phyloP scores from a whole-genome alignment of 768 basidiomycete genomes.

The Suillus brevipes region DNA sequence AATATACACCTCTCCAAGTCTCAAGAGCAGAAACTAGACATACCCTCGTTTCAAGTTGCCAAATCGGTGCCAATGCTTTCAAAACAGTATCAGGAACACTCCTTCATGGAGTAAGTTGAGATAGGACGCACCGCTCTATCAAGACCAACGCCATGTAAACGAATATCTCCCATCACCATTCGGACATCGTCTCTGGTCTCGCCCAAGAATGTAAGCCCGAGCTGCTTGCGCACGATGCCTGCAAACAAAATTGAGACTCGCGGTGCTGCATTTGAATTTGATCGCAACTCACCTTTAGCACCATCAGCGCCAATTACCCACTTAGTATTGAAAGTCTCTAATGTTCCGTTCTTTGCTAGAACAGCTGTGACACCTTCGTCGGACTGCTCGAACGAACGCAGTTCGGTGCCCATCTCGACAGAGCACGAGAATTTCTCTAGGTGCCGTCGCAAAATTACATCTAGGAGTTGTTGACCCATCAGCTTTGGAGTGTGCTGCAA shows the following conservation, averaged over 20 bases:
- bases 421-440: slow-evolving; percentile 23
- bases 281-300: slow-evolving; percentile 17
- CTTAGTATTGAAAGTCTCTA: slow-evolving; percentile 1
- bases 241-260: background rate
- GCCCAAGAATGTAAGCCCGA: slow-evolving; percentile 20
- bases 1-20: background rate
- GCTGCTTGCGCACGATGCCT: slow-evolving; percentile 12
- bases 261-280: background rate
- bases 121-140: slow-evolving; percentile 33
- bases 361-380: slow-evolving; percentile 29
- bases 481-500: slow-evolving; percentile 15
- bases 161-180: slow-evolving; percentile 35
- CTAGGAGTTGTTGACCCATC: slow-evolving; percentile 28
- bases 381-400: slow-evolving; percentile 35
- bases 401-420: slow-evolving; percentile 39
- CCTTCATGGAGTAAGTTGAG: background rate
- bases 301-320: slow-evolving; percentile 21
- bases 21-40: background rate
- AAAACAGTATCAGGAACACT: background rate
- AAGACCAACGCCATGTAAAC: slow-evolving; percentile 36
- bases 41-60: slow-evolving; percentile 28
- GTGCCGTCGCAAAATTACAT: slow-evolving; percentile 25
- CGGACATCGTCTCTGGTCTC: slow-evolving; percentile 30
- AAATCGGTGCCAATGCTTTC: slow-evolving; percentile 37
- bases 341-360: slow-evolving; percentile 1